Evolutionary conservation across 805 yeast genomes (phyloP).

Genomic region (Yamadazyma nakazawae): DNA sequence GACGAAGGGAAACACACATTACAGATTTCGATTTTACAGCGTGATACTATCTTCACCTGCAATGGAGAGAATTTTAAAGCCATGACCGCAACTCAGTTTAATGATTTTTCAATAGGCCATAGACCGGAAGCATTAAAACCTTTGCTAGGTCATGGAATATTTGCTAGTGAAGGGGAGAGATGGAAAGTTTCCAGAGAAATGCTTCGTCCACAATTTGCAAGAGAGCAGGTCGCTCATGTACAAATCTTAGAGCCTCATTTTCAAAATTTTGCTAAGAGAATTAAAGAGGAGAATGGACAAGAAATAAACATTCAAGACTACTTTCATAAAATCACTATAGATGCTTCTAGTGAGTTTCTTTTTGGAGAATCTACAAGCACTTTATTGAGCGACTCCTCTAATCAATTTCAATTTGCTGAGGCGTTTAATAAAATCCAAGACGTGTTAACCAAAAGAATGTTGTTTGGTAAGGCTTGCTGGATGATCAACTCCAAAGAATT

Average conservation of each 20-base stretch:
- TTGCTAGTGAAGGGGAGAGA: slow-evolving; percentile 35
- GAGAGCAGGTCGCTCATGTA: slow-evolving; percentile 35
- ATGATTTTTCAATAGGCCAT: slow-evolving; percentile 31
- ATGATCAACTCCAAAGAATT: slow-evolving; percentile 27
- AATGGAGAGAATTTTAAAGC: slow-evolving; percentile 39
- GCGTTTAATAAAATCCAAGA: slow-evolving; percentile 36
- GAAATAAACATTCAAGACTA: slow-evolving; percentile 32
- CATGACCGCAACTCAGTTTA: slow-evolving; percentile 34
- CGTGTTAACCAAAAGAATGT: slow-evolving; percentile 18
- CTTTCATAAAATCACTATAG: slow-evolving; percentile 36
- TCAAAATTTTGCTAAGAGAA: slow-evolving; percentile 23
- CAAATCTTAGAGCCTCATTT: slow-evolving; percentile 31
- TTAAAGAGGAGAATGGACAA: slow-evolving; percentile 17
- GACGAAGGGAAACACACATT: slow-evolving; percentile 3
- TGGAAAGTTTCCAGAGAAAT: slow-evolving; percentile 39
- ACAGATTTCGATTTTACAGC: not conserved
- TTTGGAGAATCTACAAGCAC: slow-evolving; percentile 36
- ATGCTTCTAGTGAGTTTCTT: slow-evolving; percentile 38
- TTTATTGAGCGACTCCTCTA: slow-evolving; percentile 11
- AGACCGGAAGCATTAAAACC: slow-evolving; percentile 27
- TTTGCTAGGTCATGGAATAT: slow-evolving; percentile 36
- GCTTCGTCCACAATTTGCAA: slow-evolving; percentile 38
- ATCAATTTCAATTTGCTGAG: slow-evolving; percentile 24
- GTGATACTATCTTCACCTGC: slow-evolving; percentile 22
- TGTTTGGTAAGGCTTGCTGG: slow-evolving; percentile 26